A percentile compares a stretch with the other conserved stretches of the same genome.
These are phyloP conservation scores for Xylaria sp. DNA, from an alignment of 2,329 filamentous ascomycete species.

Conservation along the genomic window DNA sequence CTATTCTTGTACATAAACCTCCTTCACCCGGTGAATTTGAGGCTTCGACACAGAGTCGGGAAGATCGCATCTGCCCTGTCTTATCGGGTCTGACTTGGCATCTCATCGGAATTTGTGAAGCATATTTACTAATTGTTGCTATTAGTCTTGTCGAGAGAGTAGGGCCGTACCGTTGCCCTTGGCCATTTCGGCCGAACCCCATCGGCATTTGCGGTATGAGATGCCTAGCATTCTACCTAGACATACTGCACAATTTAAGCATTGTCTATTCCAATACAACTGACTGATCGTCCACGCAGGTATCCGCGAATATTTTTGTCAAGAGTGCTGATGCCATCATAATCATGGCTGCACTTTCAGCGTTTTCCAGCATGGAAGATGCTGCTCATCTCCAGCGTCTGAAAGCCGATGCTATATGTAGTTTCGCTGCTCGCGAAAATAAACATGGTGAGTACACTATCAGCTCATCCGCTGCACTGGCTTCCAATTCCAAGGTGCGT, in stretches of 20 bases:
- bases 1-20: not conserved
- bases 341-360: slow-evolving; percentile 5
- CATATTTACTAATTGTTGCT: not conserved
- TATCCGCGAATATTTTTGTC: not conserved
- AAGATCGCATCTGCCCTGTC: not conserved
- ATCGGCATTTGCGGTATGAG: not conserved
- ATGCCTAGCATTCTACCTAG: not conserved
- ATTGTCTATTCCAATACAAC: not conserved
- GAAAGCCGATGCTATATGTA: slow-evolving; percentile 7
- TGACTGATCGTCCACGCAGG: not conserved
- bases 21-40: not conserved
- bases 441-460: slow-evolving; percentile 11
- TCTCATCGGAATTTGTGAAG: not conserved
- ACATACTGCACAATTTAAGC: not conserved
- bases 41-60: not conserved
- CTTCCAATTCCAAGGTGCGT: not conserved
- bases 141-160: not conserved
- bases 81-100: not conserved
- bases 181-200: not conserved
- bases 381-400: not conserved
- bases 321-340: not conserved
- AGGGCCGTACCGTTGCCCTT: not conserved
- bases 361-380: not conserved
- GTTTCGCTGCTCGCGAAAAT: slow-evolving; percentile 3
- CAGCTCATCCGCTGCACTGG: not conserved